Base-by-base conservation (phyloP, 306 rosid species). In the Vigna unguiculata region DNA sequence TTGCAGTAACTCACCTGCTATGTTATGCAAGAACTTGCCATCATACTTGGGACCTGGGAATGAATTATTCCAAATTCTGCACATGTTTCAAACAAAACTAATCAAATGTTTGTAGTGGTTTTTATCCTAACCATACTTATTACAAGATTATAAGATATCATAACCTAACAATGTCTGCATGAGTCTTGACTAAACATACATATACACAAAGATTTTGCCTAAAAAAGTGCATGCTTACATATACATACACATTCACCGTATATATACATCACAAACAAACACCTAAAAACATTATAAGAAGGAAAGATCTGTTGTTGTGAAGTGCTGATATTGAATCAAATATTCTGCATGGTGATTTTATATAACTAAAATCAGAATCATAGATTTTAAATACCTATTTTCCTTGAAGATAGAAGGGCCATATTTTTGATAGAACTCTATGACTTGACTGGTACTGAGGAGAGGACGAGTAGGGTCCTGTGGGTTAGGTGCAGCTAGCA, bases 391-490 rank as follows among this genome's bases (percentile, higher is more conserved):
- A 24, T 52, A 80, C 83, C 73, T 64, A 51, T 74, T 40, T 80
- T 53, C 32, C 43, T 54, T 55, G 47, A 80, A 80, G 13, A 80
- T 79, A 11, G 9, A 4, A 15, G 83, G 79, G 7, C 79, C 68
- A 1, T 14, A 6, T 7, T 45, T 1, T 19, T 24, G 54, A 16
- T 63, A 80, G 1, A 73, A 73, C 0, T 54, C 0, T 21, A 79
- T 15, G 51, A 83, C 24, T 61, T 70, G 2, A 0, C 1, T 0
- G 8, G 86, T 34, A 22, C 15, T 69, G 4, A 47, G 53, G 12
- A 67, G 43, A 69, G 86, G 83, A 8, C 66, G 71, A 43, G 25
- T 14, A 9, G 53, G 21, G 30, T 61, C 15, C 8, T 13, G 0
- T 22, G 51, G 69, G 12, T 45, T 0, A n/a, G 85, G 82, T 10